These are phyloP conservation scores for Globisporangium cederbergense DNA, from an alignment of 352 stramenopile species.

Conservation along the genomic window DNA sequence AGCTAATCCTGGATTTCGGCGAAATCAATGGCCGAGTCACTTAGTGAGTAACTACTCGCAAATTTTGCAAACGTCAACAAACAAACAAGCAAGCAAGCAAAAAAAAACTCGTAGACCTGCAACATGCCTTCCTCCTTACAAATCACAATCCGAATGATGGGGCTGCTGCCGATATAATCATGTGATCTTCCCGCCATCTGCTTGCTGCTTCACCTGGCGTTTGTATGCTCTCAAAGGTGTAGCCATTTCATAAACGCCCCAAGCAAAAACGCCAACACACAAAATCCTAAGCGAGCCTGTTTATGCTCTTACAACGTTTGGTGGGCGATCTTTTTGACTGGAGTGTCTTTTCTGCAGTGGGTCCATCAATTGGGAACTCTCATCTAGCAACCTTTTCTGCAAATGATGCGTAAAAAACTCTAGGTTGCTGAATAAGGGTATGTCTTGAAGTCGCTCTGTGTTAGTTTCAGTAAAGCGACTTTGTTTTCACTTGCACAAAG, in stretches of 20 bases:
- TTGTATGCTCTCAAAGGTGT: neutral
- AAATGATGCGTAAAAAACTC: neutral
- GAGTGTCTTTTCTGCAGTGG: neutral
- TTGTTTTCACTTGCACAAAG: constrained; percentile 3
- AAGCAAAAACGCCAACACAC: neutral
- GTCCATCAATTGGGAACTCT: neutral
- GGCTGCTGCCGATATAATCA: neutral
- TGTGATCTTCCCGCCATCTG: neutral
- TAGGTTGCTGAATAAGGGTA: neutral
- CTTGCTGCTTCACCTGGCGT: neutral
- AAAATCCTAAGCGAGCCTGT: neutral
- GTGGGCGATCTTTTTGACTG: neutral
- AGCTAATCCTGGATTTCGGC: constrained; percentile 6
- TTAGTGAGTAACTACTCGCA: neutral
- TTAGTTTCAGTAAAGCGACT: neutral
- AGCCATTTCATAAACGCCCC: neutral
- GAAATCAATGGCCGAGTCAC: neutral
- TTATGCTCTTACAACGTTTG: neutral
- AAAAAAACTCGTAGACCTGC: too few species aligned
- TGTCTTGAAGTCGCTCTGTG: neutral
- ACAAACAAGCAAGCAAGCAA: too few species aligned
- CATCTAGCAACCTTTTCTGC: neutral
- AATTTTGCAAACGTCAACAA: too few species aligned
- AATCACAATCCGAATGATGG: neutral
- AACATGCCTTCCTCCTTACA: neutral